Evolutionary conservation across 1,139 yeast genomes (phyloP).

Genomic region (Sugiyamaella novakii): DNA sequence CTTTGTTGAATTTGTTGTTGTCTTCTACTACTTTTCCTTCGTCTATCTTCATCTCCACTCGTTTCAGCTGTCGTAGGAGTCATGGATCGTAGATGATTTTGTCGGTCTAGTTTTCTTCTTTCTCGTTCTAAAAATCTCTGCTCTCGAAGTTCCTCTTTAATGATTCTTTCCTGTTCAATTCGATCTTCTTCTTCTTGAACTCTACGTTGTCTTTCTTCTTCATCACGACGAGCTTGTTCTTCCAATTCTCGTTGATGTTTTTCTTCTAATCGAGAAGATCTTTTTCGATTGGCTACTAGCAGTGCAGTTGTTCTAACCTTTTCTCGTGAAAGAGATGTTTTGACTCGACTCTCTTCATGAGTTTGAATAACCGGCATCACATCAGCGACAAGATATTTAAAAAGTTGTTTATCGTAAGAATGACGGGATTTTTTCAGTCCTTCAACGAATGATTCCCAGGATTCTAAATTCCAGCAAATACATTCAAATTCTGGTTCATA

Average conservation of each 20-base stretch:
- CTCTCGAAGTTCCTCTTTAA: slow-evolving; percentile 24
- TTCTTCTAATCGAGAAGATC: slow-evolving; percentile 39
- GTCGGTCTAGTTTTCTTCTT: slow-evolving; percentile 15
- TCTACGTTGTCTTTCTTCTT: slow-evolving; percentile 24
- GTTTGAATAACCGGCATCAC: slow-evolving; percentile 39
- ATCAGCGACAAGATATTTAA: slow-evolving; percentile 29
- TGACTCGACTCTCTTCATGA: slow-evolving; percentile 34
- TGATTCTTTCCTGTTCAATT: slow-evolving; percentile 15
- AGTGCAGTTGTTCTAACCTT: slow-evolving; percentile 31
- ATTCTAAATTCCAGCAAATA: slow-evolving; percentile 39
- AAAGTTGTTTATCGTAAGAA: slow-evolving; percentile 28
- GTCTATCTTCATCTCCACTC: slow-evolving; percentile 1
- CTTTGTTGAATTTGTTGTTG: slow-evolving; percentile 1
- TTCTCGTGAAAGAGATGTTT: slow-evolving; percentile 33
- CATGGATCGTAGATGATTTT: neutral
- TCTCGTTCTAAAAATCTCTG: slow-evolving; percentile 23
- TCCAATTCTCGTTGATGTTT: slow-evolving; percentile 29
- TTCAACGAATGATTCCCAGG: slow-evolving; percentile 38
- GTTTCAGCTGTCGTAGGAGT: slow-evolving; percentile 1
- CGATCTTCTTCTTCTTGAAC: slow-evolving; percentile 27
- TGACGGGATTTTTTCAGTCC: slow-evolving; percentile 29
- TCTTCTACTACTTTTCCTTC: slow-evolving; percentile 16
- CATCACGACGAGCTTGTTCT: slow-evolving; percentile 24
- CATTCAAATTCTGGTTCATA: slow-evolving; percentile 40
- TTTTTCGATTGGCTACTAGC: slow-evolving; percentile 37